Base-by-base conservation (phyloP, 805 yeast genomes). In the Vanderwaltozyma yarrowii region DNA sequence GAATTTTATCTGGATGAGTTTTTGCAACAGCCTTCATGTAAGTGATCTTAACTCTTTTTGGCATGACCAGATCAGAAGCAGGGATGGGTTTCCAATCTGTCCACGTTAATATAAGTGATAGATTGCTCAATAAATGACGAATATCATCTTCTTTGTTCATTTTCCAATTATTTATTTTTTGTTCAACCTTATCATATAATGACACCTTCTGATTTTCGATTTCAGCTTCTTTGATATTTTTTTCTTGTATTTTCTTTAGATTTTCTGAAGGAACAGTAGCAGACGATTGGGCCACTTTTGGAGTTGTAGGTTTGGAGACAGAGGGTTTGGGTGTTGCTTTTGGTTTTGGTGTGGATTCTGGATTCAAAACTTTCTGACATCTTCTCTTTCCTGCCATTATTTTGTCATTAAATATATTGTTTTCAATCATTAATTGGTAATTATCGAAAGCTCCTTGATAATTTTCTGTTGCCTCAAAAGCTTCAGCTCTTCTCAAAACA, bases 11-110 rank as follows among this genome's bases (percentile, higher is more conserved):
- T 0, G 89, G 77, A 58, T 88, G 92, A 2, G 95, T 94, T 36
- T 76, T 72, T 0, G 96, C 79, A 47, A 92, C 85, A 4, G 96
- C 86, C 59, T 81, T 84, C 87, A 92, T 78, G 31, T 92, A 92
- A 15, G 69, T 67, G 27, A 89, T 65, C 57, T 89, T 89, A 28
- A 87, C 96, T 56, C 83, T 87, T 50, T 87, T 88, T 15, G 94
- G 89, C 45, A 88, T 65, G 42, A 92, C 92, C 42, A 92, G 65
- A 40, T 89, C 96, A 4, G 79, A 69, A 52, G 80, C 59, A 1
- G 77, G 58, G 5, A 87, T 78, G 14, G 71, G 66, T 45, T 71
- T 71, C 94, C 92, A 83, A 29, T 72, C 70, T 33, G 70, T 75
- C 11, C 83, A 77, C 76, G 84, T 76, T 12, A 92, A 60, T 14